phyloP scores from a whole-genome alignment of 2,329 filamentous ascomycete species.

The Fusarium sp. region DNA sequence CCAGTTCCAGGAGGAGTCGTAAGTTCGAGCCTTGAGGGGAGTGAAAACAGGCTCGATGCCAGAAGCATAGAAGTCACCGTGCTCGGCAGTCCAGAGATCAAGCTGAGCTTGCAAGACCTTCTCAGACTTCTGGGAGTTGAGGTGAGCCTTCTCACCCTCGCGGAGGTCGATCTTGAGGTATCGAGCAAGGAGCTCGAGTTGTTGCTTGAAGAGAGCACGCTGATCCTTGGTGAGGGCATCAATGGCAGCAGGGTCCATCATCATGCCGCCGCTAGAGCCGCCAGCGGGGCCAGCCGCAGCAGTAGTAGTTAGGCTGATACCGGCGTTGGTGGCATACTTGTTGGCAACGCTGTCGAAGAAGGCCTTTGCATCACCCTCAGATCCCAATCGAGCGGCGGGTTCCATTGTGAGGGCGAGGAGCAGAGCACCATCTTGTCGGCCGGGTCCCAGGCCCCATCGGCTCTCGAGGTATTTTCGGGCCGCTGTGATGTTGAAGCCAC shows the following conservation, averaged over 20 bases:
- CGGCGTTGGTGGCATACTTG: conserved; percentile 87
- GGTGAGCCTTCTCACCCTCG: conserved; percentile 93
- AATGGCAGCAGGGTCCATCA: conserved; percentile 98
- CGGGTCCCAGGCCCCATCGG: conserved; percentile 87
- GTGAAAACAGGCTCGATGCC: conserved; percentile 97
- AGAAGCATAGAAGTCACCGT: conserved; percentile 94
- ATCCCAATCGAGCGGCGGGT: conserved; percentile 86
- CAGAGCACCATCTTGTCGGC: conserved; percentile 91
- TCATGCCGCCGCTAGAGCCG: conserved; percentile 85
- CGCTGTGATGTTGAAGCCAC: conserved; percentile 98
- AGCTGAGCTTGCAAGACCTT: conserved; percentile 91
- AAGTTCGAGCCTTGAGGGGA: conserved; percentile 91
- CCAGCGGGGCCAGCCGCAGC: conserved; percentile 79
- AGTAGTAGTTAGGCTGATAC: conserved; percentile 83
- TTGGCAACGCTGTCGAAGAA: conserved; percentile 90
- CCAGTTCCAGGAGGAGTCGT: conserved; percentile 99
- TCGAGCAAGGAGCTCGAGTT: conserved; percentile 91
- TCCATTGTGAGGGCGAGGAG: conserved; percentile 93
- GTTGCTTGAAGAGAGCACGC: conserved; percentile 95
- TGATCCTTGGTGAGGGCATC: conserved; percentile 98
- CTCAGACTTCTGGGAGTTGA: conserved; percentile 85
- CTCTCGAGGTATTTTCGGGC: conserved; percentile 96
- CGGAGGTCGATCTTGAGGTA: conserved; percentile 98
- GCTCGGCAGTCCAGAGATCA: conserved; percentile 94
- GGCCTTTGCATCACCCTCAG: conserved; percentile 89